Conservation (phyloP, 2,329 filamentous ascomycete genomes). For the Aspergillus puulaauensis region DNA sequence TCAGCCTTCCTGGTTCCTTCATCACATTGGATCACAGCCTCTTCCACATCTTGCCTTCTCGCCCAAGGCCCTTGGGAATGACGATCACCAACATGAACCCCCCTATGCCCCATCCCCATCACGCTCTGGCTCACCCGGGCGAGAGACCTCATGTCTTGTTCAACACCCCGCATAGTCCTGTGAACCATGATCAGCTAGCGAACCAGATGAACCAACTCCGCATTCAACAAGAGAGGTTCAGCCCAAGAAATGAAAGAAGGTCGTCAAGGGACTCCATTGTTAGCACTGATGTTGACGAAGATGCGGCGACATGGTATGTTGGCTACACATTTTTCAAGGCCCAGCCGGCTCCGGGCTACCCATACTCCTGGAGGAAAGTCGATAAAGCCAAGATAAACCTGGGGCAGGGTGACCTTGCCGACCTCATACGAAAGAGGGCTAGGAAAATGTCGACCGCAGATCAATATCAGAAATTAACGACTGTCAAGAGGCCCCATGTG, state of each 20-base stretch:
- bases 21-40: neutral
- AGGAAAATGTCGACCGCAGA: conserved; percentile 27
- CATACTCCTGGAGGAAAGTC: conserved; percentile 31
- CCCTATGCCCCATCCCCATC: conserved; percentile 16
- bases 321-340: conserved; percentile 39
- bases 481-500: conserved; percentile 33
- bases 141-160: conserved; percentile 17
- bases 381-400: conserved; percentile 31
- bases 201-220: conserved; percentile 20
- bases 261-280: conserved; percentile 1
- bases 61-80: conserved; percentile 7
- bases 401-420: conserved; percentile 30
- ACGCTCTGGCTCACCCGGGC: conserved; percentile 12
- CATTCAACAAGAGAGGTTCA: conserved; percentile 10
- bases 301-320: conserved; percentile 24
- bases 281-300: conserved; percentile 11
- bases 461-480: conserved; percentile 30
- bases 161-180: conserved; percentile 3
- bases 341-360: conserved; percentile 25
- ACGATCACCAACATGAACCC: conserved; percentile 21
- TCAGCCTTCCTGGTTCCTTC: neutral
- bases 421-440: conserved; percentile 30
- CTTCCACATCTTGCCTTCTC: neutral
- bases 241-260: conserved; percentile 1
- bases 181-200: conserved; percentile 14